These are phyloP conservation scores for Candida pini DNA, from an alignment of 805 yeast genomes.

Conservation along the genomic window DNA sequence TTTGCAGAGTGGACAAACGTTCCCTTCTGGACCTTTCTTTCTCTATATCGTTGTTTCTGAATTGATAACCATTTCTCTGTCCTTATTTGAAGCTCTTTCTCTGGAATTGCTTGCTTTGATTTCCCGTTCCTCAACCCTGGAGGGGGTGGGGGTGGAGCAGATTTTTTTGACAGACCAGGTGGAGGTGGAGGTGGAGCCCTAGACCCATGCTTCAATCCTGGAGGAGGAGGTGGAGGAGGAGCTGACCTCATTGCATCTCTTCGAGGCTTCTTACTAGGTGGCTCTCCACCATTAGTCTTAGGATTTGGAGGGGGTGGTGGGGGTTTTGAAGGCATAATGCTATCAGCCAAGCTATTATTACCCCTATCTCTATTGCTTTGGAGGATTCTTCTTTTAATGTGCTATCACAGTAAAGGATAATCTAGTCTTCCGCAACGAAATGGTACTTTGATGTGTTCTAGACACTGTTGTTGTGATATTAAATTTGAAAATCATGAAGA, in stretches of 20 bases:
- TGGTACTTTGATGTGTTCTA: too few relatives aligned
- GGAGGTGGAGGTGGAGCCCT: conserved; percentile 35
- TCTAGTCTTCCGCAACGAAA: too few relatives aligned
- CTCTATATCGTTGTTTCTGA: conserved; percentile 54
- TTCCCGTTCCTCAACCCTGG: conserved; percentile 27
- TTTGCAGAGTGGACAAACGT: conserved; percentile 55
- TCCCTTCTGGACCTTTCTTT: conserved; percentile 28
- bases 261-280: conserved; percentile 3
- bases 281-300: background rate
- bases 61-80: conserved; percentile 55
- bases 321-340: conserved; percentile 10
- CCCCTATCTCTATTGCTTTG: too few relatives aligned
- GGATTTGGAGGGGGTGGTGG: conserved; percentile 11
- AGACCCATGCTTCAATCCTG: conserved; percentile 1
- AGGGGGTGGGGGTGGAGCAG: conserved; percentile 25
- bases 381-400: too few relatives aligned
- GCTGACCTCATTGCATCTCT: background rate
- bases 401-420: too few relatives aligned
- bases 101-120: conserved; percentile 8
- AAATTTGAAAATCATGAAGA: too few relatives aligned
- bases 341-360: too few relatives aligned
- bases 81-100: conserved; percentile 32
- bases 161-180: conserved; percentile 7
- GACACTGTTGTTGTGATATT: too few relatives aligned
- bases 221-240: conserved; percentile 14